These are phyloP conservation scores for Capsicum pubescens DNA, from an alignment of 257 asterid species.

Conservation along the genomic window DNA sequence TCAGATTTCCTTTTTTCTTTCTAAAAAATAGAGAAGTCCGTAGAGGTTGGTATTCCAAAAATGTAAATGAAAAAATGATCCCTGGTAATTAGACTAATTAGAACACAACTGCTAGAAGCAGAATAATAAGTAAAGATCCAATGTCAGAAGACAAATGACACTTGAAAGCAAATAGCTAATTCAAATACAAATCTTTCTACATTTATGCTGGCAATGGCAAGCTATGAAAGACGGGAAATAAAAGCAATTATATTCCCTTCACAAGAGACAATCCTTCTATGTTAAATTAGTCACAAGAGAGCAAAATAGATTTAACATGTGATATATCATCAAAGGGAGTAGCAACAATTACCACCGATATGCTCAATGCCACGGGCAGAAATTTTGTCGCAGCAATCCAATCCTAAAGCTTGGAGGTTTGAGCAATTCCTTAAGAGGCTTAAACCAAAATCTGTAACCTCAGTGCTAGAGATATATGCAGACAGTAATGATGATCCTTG, in stretches of 20 bases:
- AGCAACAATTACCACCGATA: slow-evolving; percentile 55
- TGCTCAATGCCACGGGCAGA: slow-evolving; percentile 68
- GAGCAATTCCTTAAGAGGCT: slow-evolving; percentile 64
- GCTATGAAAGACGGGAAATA: background rate
- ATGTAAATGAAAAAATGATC: background rate
- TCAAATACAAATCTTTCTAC: background rate
- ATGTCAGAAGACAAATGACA: background rate
- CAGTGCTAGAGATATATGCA: slow-evolving; percentile 77
- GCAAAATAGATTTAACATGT: background rate
- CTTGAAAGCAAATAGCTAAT: background rate
- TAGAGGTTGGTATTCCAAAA: background rate
- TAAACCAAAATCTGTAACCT: slow-evolving; percentile 77
- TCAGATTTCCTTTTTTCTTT: background rate
- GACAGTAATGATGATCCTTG: slow-evolving; percentile 85
- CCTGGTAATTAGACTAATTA: slow-evolving; percentile 10
- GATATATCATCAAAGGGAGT: background rate
- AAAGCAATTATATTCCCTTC: too few species aligned
- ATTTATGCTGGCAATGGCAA: background rate
- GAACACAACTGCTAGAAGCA: background rate
- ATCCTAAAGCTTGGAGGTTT: slow-evolving; percentile 68
- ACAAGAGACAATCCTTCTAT: background rate
- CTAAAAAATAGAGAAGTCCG: background rate
- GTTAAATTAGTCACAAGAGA: background rate
- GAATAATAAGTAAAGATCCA: background rate
- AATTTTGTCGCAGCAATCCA: slow-evolving; percentile 76